Evolutionary conservation across 139 green algal species (phyloP).

Genomic region (Chlamydomonas eustigma): DNA sequence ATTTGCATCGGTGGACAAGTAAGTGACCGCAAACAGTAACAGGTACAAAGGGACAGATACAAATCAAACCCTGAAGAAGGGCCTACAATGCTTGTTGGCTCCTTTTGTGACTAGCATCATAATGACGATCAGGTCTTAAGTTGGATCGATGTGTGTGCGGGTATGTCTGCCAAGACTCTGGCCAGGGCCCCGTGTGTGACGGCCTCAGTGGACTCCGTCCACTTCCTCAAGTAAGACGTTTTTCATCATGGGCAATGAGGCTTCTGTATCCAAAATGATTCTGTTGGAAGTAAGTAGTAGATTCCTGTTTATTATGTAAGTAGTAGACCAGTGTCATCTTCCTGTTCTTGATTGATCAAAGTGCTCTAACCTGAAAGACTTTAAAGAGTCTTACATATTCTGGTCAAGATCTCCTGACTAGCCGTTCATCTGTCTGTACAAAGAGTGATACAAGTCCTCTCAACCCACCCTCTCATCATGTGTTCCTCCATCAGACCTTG

Average conservation of each 20-base stretch:
- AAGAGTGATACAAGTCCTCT: too few species aligned
- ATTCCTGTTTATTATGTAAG: too few species aligned
- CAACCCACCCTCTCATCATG: too few species aligned
- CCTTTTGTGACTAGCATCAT: background rate
- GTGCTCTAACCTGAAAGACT: too few species aligned
- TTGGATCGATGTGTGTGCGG: constrained; percentile 82
- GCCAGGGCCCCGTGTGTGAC: constrained; percentile 70
- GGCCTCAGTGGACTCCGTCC: constrained; percentile 65
- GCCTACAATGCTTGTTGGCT: background rate
- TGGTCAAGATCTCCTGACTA: too few species aligned
- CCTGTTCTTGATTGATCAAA: too few species aligned
- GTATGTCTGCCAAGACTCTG: constrained; percentile 74
- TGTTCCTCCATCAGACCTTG: too few species aligned
- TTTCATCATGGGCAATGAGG: background rate
- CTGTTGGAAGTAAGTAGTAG: too few species aligned
- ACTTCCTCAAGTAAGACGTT: constrained; percentile 4
- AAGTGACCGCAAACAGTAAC: background rate
- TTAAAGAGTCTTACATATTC: too few species aligned
- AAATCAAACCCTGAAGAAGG: background rate
- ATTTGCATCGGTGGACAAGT: background rate
- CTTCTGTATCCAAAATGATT: too few species aligned
- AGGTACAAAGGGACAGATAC: background rate
- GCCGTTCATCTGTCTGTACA: too few species aligned
- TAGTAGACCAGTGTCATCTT: too few species aligned
- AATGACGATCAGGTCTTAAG: constrained; percentile 72